Evolutionary conservation across 2,329 filamentous ascomycete genomes (phyloP).

Genomic region (Pseudogymnoascus destructans): DNA sequence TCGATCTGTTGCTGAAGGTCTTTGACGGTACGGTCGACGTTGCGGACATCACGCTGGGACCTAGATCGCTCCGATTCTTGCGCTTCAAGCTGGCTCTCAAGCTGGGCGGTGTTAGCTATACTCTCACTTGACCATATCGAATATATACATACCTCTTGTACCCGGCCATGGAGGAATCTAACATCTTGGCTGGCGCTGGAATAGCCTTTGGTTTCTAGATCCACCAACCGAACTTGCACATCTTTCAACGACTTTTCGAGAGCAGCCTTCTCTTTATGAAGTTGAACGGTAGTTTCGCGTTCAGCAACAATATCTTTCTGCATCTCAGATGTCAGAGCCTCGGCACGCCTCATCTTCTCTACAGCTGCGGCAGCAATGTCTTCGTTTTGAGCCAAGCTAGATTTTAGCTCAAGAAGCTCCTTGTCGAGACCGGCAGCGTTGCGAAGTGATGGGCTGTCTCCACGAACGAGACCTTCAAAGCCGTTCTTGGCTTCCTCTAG

Average conservation of each 20-base stretch:
- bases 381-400: slow-evolving; percentile 79
- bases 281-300: slow-evolving; percentile 64
- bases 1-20: slow-evolving; percentile 88
- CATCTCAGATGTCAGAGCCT: slow-evolving; percentile 74
- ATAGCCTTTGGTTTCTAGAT: slow-evolving; percentile 94
- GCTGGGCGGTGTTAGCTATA: slow-evolving; percentile 38
- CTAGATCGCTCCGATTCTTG: slow-evolving; percentile 68
- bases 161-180: slow-evolving; percentile 82
- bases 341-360: slow-evolving; percentile 92
- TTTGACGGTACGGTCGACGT: slow-evolving; percentile 85
- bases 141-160: slow-evolving; percentile 66
- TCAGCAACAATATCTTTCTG: slow-evolving; percentile 86
- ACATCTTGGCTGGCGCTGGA: slow-evolving; percentile 90
- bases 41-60: slow-evolving; percentile 77
- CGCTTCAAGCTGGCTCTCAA: slow-evolving; percentile 74
- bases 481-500: slow-evolving; percentile 78
- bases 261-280: slow-evolving; percentile 80
- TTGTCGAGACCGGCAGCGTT: slow-evolving; percentile 82
- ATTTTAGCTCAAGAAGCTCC: slow-evolving; percentile 80
- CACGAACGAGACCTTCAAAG: slow-evolving; percentile 74
- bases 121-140: slow-evolving; percentile 9
- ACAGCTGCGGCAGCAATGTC: slow-evolving; percentile 84
- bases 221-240: slow-evolving; percentile 75
- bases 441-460: slow-evolving; percentile 75
- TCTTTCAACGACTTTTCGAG: slow-evolving; percentile 88